phyloP scores from a whole-genome alignment of 805 yeast species.

The Metschnikowia cubensis region DNA sequence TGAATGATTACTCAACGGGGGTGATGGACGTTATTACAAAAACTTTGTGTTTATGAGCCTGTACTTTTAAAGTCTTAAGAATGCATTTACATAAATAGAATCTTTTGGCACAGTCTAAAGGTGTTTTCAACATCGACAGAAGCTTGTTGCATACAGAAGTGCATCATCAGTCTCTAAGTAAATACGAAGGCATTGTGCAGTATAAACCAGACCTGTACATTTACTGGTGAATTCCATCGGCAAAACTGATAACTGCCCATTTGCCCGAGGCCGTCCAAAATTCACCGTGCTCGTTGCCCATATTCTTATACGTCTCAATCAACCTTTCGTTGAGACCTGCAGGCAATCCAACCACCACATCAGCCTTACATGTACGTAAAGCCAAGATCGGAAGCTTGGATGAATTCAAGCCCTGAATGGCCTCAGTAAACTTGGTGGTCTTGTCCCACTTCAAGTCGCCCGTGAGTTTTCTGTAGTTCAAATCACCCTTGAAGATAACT shows the following conservation, averaged over 20 bases:
- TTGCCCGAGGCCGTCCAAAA: constrained; percentile 88
- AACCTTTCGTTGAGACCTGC: constrained; percentile 71
- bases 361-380: constrained; percentile 93
- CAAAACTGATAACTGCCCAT: constrained; percentile 73
- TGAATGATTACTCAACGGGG: too few species aligned
- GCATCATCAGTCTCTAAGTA: neutral
- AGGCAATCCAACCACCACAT: constrained; percentile 82
- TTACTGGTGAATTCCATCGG: constrained; percentile 4
- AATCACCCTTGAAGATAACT: constrained; percentile 88
- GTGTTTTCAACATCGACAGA: too few species aligned
- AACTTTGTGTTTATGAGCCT: too few species aligned
- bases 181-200: neutral
- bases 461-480: constrained; percentile 90
- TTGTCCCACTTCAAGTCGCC: constrained; percentile 89
- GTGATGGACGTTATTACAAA: too few species aligned
- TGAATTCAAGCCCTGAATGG: constrained; percentile 64
- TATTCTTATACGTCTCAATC: constrained; percentile 52
- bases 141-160: neutral
- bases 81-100: too few species aligned
- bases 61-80: too few species aligned
- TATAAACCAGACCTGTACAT: neutral
- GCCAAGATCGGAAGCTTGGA: constrained; percentile 62
- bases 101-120: too few species aligned
- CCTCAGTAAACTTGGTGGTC: constrained; percentile 66
- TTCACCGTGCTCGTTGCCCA: constrained; percentile 60